Conservation (phyloP, 2,329 filamentous ascomycete genomes). For the Sporothrix globosa region DNA sequence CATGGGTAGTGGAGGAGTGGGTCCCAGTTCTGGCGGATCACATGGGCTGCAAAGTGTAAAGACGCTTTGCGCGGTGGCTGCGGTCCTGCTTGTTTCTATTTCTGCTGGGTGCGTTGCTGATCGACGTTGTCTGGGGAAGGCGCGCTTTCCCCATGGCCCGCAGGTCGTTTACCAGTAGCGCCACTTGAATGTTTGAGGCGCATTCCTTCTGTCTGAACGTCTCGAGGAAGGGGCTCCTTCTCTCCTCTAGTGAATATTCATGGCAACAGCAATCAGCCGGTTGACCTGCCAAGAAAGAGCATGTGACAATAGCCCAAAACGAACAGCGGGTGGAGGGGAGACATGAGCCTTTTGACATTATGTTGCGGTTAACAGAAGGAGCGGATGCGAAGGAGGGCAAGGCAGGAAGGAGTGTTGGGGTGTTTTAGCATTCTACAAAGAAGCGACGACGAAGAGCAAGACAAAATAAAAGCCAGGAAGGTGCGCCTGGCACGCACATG, state of each 20-base stretch:
- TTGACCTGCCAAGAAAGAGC: conserved; percentile 13
- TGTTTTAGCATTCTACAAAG: conserved; percentile 5
- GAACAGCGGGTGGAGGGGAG: background rate
- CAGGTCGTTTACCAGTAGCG: background rate
- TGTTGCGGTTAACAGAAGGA: background rate
- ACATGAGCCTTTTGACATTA: background rate
- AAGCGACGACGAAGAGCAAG: conserved; percentile 7
- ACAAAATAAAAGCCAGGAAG: background rate
- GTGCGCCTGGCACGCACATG: background rate
- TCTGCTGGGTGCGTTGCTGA: background rate
- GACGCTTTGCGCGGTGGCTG: background rate
- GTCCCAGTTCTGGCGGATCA: background rate
- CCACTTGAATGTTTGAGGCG: background rate
- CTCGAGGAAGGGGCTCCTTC: conserved; percentile 11
- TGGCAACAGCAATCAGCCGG: background rate
- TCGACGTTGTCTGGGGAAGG: conserved; percentile 13
- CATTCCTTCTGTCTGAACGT: background rate
- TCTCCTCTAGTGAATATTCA: background rate
- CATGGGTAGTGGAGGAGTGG: background rate
- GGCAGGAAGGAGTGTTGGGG: conserved; percentile 1
- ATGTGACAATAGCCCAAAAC: conserved; percentile 16
- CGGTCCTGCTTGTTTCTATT: conserved; percentile 4
- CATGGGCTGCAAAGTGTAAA: conserved; percentile 16
- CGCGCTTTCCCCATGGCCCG: background rate
- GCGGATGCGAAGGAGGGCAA: background rate